phyloP scores from a whole-genome alignment of 2,329 filamentous ascomycete species.

The Neospermospora avenae region DNA sequence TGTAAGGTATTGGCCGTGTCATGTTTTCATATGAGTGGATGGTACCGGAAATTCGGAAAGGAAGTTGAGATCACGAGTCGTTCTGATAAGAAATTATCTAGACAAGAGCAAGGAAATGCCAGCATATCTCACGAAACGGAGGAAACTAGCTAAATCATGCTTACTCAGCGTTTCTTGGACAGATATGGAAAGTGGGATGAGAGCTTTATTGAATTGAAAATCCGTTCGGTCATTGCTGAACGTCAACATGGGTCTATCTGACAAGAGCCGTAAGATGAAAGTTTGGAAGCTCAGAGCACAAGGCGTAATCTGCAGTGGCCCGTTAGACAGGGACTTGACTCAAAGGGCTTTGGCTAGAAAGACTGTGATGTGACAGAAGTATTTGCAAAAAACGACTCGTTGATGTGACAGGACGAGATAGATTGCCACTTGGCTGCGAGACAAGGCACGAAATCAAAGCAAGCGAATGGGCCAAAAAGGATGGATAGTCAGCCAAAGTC shows the following conservation, averaged over 20 bases:
- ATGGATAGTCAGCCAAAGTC: not conserved
- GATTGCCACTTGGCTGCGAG: not conserved
- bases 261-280: not conserved
- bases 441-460: not conserved
- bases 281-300: not conserved
- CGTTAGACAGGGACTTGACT: no score
- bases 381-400: not conserved
- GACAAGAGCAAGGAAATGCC: not conserved
- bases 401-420: not conserved
- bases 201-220: not conserved
- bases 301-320: no score
- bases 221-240: not conserved
- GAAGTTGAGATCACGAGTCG: not conserved
- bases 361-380: not conserved
- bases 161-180: not conserved
- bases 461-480: not conserved
- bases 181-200: not conserved
- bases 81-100: not conserved
- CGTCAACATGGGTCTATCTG: not conserved
- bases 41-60: not conserved
- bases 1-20: slow-evolving; percentile 6
- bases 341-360: no score
- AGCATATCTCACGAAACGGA: not conserved
- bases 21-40: not conserved
- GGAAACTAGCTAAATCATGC: not conserved